Evolutionary conservation across 805 yeast genomes (phyloP).

Genomic region (Wickerhamomyces canadensis): DNA sequence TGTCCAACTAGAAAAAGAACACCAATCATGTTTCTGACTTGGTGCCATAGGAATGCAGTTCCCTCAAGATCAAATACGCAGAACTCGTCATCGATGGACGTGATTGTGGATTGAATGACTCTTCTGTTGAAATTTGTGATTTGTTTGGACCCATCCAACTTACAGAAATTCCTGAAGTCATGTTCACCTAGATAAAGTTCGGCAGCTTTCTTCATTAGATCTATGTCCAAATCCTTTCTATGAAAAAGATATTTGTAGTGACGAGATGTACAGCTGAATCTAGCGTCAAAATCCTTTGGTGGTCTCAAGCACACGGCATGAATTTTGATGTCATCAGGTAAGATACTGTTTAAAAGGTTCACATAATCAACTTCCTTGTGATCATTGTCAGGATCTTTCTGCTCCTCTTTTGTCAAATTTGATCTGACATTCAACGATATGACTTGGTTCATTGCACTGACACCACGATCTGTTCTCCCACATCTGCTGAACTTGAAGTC

Average conservation of each 20-base stretch:
- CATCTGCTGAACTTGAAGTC: conserved; percentile 80
- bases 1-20: conserved; percentile 78
- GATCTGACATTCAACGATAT: conserved; percentile 77
- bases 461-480: conserved; percentile 96
- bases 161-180: conserved; percentile 93
- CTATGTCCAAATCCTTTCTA: conserved; percentile 49
- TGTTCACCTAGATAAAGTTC: conserved; percentile 60
- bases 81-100: conserved; percentile 34
- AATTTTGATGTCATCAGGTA: conserved; percentile 81
- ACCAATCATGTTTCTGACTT: conserved; percentile 94
- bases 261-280: conserved; percentile 83
- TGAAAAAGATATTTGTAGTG: conserved; percentile 82
- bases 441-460: conserved; percentile 94
- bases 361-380: conserved; percentile 69
- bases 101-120: conserved; percentile 48
- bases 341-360: conserved; percentile 61
- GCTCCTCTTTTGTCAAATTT: conserved; percentile 55
- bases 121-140: conserved; percentile 71
- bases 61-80: conserved; percentile 78
- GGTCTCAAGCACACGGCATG: conserved; percentile 81
- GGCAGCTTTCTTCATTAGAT: conserved; percentile 66
- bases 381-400: conserved; percentile 51
- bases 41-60: conserved; percentile 94
- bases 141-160: conserved; percentile 91
- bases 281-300: conserved; percentile 79